Percentiles rank a stretch among this genome's conserved stretches.
Conservation (phyloP, 495 filamentous ascomycete genomes). For the Aspergillus leporis region DNA sequence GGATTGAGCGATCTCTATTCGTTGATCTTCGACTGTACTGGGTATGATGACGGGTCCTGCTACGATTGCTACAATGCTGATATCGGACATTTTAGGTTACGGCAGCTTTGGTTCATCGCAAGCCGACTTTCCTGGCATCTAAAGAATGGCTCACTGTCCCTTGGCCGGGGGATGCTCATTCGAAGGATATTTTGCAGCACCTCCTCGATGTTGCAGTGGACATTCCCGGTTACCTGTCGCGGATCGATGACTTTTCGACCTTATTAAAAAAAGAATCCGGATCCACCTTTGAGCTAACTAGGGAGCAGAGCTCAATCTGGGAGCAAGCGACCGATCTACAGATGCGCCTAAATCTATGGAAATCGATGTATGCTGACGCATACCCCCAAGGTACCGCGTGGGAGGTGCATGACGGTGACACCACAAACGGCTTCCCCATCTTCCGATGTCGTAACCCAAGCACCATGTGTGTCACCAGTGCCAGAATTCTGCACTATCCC, state of each 20-base stretch:
- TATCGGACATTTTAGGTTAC: slow-evolving; percentile 21
- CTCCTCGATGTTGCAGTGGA: slow-evolving; percentile 30
- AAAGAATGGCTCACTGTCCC: slow-evolving; percentile 30
- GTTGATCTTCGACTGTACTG: slow-evolving; percentile 31
- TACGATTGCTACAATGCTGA: background rate
- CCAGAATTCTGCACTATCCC: slow-evolving; percentile 21
- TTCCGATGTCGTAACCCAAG: slow-evolving; percentile 22
- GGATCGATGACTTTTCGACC: slow-evolving; percentile 20
- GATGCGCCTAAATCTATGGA: slow-evolving; percentile 23
- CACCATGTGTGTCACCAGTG: slow-evolving; percentile 14
- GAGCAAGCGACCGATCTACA: slow-evolving; percentile 24
- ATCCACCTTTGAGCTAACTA: slow-evolving; percentile 14
- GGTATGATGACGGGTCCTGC: slow-evolving; percentile 10
- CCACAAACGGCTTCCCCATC: slow-evolving; percentile 16
- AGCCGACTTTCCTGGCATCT: slow-evolving; percentile 24
- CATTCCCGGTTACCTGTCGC: slow-evolving; percentile 25
- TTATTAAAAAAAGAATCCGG: slow-evolving; percentile 2
- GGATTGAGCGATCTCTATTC: slow-evolving; percentile 29
- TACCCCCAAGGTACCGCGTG: slow-evolving; percentile 17
- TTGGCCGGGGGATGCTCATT: slow-evolving; percentile 17
- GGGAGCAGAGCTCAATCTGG: slow-evolving; percentile 19
- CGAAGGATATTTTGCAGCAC: slow-evolving; percentile 28
- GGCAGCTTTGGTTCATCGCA: slow-evolving; percentile 24
- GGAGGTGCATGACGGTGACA: slow-evolving; percentile 13
- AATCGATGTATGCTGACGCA: slow-evolving; percentile 16